Percentiles rank a stretch among this genome's conserved stretches.
Conservation (phyloP, 257 asterid species). For the Catharanthus roseus region DNA sequence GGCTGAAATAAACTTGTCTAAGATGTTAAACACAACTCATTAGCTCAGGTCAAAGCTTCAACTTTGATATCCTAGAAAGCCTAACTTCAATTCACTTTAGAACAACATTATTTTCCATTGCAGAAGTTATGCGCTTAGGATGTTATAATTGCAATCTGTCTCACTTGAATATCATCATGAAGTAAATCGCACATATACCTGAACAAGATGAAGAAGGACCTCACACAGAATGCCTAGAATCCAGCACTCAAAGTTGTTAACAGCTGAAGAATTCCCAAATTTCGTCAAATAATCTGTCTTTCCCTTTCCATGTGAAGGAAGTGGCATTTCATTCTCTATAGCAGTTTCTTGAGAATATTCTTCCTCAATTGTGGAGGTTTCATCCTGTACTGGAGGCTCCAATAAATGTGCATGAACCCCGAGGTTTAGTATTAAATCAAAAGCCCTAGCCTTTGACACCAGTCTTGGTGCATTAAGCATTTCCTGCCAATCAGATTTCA, state of each 20-base stretch:
- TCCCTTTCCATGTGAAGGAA: slow-evolving; percentile 44
- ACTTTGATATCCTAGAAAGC: not conserved
- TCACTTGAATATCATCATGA: not conserved
- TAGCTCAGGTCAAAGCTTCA: not conserved
- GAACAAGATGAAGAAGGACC: slow-evolving; percentile 95
- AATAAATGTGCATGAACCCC: slow-evolving; percentile 97
- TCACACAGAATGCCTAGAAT: slow-evolving; percentile 93
- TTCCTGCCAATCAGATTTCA: slow-evolving; percentile 51
- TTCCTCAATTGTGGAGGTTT: slow-evolving; percentile 62
- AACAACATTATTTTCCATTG: not conserved
- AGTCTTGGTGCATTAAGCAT: slow-evolving; percentile 77
- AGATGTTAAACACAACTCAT: not conserved
- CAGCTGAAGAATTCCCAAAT: slow-evolving; percentile 51
- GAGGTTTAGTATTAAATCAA: slow-evolving; percentile 90
- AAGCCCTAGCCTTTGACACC: slow-evolving; percentile 87
- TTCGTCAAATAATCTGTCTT: slow-evolving; percentile 46
- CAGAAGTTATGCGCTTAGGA: not conserved
- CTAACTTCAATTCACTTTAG: not conserved
- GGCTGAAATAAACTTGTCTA: no score
- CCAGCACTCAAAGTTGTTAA: slow-evolving; percentile 92
- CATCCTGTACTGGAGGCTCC: slow-evolving; percentile 91
- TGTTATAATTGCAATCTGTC: not conserved
- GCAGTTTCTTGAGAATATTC: slow-evolving; percentile 72
- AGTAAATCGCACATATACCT: slow-evolving; percentile 42
- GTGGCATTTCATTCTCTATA: slow-evolving; percentile 61